Evolutionary conservation across 2,329 filamentous ascomycete species (phyloP), one percentile per base, ranked within the genome.

Genomic region (Xylariaceae sp.): DNA sequence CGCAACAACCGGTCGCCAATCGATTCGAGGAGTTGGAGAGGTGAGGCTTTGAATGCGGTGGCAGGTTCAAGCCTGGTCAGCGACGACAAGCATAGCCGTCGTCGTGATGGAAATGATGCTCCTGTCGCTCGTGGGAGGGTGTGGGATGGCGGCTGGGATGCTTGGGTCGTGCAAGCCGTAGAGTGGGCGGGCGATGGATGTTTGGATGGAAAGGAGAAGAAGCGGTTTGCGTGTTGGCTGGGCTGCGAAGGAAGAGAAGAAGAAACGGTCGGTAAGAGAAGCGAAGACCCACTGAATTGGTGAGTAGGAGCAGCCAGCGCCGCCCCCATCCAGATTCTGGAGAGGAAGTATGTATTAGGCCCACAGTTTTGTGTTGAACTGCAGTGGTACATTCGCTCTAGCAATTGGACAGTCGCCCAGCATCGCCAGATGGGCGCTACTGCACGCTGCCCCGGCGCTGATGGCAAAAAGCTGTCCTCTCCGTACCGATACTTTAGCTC

Each of bases 11-110:
- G 37, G 48, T 44, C 48, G 33, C 46, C 44, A 51, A 54, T 51
- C 49, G 48, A 42, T 22, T 50, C 43, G 35, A 44, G 41, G 46
- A 45, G 54, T 47, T 48, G 50, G 48, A 54, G 48, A 51, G 42
- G 49, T 49, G 45, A 48, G 51, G 44, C 52, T 45, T 55, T 27
- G 23, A 43, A n/a, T n/a, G n/a, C n/a, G 40, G 42, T 46, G 45
- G 45, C 45, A 52, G 49, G 45, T 50, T 54, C 49, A 46, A 57
- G 51, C 50, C 52, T 52, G 48, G 54, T 61, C 50, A 61, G 49
- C 48, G 43, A 52, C 45, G 49, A 46, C 57, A 44, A 48, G 44
- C 53, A 61, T 60, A 55, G 45, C 54, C 49, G 53, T 47, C 39
- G 49, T 38, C 6, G 42, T 38, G n/a, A n/a, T n/a, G n/a, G n/a